phyloP scores from a whole-genome alignment of 352 stramenopile genomes.

The Pythium phragmitis region DNA sequence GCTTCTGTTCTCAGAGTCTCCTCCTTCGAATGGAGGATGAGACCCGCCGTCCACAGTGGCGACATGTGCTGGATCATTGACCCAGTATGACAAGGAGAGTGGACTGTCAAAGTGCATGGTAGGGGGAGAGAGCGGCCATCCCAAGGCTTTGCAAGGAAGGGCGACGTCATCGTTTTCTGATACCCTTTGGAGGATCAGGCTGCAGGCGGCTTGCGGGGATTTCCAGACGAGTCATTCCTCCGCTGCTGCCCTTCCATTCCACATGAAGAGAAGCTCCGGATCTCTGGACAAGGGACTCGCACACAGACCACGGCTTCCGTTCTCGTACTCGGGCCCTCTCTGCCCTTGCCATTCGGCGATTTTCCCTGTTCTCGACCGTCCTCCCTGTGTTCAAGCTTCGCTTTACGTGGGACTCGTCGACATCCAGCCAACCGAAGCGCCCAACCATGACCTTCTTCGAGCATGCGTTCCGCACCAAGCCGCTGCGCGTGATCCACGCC shows the following conservation, averaged over 20 bases:
- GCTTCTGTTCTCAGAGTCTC: slow-evolving; percentile 5
- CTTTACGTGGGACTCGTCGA: slow-evolving; percentile 4
- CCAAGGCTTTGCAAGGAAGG: neutral
- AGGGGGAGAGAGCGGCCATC: neutral
- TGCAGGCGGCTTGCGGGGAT: neutral
- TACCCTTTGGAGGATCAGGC: neutral
- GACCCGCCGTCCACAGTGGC: no score
- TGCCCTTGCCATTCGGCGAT: slow-evolving; percentile 3
- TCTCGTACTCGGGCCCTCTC: neutral
- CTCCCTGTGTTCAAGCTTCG: neutral
- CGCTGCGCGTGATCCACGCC: slow-evolving; percentile 72
- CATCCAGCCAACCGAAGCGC: neutral
- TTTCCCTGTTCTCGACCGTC: slow-evolving; percentile 1
- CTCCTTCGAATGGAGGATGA: neutral
- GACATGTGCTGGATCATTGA: no score
- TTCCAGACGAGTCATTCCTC: slow-evolving; percentile 5
- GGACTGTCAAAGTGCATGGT: neutral
- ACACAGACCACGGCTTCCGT: neutral
- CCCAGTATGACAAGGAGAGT: neutral
- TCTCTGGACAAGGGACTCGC: neutral
- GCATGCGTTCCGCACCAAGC: slow-evolving; percentile 70
- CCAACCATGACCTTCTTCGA: slow-evolving; percentile 41
- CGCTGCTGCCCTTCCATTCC: neutral
- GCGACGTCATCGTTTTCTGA: neutral
- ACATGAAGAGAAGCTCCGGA: neutral